These are phyloP conservation scores for Boletus huronensis DNA, from an alignment of 768 basidiomycete species.

Conservation along the genomic window DNA sequence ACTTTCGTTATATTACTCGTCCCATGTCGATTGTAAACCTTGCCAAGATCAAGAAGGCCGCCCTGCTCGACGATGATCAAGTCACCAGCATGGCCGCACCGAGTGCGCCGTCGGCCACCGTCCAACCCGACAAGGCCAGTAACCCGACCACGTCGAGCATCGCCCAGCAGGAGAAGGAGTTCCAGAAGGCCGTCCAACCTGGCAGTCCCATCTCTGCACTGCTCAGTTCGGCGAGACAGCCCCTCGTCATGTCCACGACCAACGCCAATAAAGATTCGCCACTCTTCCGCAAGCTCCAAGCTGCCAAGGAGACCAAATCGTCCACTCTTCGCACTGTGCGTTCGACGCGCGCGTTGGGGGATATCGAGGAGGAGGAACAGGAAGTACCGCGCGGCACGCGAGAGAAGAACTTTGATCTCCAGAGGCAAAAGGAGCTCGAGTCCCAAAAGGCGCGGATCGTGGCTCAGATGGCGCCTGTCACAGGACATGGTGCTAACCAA, in stretches of 20 bases:
- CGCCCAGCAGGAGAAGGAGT: slow-evolving; percentile 90
- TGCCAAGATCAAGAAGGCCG: slow-evolving; percentile 55
- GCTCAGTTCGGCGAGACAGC: slow-evolving; percentile 84
- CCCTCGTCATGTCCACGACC: slow-evolving; percentile 67
- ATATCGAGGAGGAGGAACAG: slow-evolving; percentile 44
- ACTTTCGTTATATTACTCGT: slow-evolving; percentile 66
- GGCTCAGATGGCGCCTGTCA: slow-evolving; percentile 79
- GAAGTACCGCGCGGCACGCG: slow-evolving; percentile 38
- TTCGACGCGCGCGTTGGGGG: slow-evolving; percentile 41
- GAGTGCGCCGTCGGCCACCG: slow-evolving; percentile 25
- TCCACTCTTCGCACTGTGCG: slow-evolving; percentile 50
- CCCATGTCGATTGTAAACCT: slow-evolving; percentile 67
- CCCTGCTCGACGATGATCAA: slow-evolving; percentile 64
- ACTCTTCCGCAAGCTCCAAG: slow-evolving; percentile 53
- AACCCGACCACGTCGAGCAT: slow-evolving; percentile 58
- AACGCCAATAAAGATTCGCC: slow-evolving; percentile 35
- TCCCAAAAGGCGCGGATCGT: slow-evolving; percentile 92
- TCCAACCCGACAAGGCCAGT: slow-evolving; percentile 17
- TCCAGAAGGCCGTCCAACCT: slow-evolving; percentile 93
- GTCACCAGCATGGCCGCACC: slow-evolving; percentile 42
- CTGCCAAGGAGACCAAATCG: slow-evolving; percentile 45
- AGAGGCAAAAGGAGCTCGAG: slow-evolving; percentile 72
- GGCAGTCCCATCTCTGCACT: slow-evolving; percentile 92
- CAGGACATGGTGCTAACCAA: slow-evolving; percentile 26
- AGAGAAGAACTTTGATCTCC: slow-evolving; percentile 40